These are phyloP conservation scores for Aspergillus nanangensis DNA, from an alignment of 495 filamentous ascomycete species.

Conservation along the genomic window DNA sequence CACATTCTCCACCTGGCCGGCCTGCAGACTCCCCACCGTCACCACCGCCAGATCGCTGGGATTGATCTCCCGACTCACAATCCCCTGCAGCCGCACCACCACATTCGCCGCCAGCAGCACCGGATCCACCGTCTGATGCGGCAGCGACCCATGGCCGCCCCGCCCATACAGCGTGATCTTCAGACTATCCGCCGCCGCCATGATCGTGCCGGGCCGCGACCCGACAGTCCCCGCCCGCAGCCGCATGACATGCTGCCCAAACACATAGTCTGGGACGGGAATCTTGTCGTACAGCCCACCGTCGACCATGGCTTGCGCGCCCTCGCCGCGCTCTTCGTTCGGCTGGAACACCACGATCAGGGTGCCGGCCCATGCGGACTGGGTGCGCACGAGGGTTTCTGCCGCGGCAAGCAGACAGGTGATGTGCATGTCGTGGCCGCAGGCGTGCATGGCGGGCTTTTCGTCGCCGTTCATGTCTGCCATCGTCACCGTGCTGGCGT, in stretches of 20 bases:
- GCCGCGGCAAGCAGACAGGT: conserved; percentile 49
- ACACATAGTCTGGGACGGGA: conserved; percentile 44
- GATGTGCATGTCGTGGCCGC: conserved; percentile 56
- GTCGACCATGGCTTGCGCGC: conserved; percentile 51
- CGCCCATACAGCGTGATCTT: conserved; percentile 47
- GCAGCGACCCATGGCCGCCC: conserved; percentile 48
- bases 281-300: conserved; percentile 46
- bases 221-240: conserved; percentile 39
- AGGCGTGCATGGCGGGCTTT: conserved; percentile 53
- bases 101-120: conserved; percentile 45
- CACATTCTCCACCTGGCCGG: conserved; percentile 49
- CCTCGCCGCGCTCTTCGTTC: conserved; percentile 46
- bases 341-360: conserved; percentile 53
- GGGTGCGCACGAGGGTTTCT: conserved; percentile 29
- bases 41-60: conserved; percentile 46
- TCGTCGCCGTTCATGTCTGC: conserved; percentile 34
- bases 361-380: conserved; percentile 42
- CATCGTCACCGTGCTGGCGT: conserved; percentile 41
- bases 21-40: conserved; percentile 48
- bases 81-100: conserved; percentile 44
- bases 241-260: conserved; percentile 51
- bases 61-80: conserved; percentile 47
- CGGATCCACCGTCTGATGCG: conserved; percentile 49
- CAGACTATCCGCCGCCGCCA: conserved; percentile 47
- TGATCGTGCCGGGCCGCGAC: conserved; percentile 35